These are phyloP conservation scores for Oryza glaberrima DNA, from an alignment of 176 grass and related monocot species.

Conservation along the genomic window DNA sequence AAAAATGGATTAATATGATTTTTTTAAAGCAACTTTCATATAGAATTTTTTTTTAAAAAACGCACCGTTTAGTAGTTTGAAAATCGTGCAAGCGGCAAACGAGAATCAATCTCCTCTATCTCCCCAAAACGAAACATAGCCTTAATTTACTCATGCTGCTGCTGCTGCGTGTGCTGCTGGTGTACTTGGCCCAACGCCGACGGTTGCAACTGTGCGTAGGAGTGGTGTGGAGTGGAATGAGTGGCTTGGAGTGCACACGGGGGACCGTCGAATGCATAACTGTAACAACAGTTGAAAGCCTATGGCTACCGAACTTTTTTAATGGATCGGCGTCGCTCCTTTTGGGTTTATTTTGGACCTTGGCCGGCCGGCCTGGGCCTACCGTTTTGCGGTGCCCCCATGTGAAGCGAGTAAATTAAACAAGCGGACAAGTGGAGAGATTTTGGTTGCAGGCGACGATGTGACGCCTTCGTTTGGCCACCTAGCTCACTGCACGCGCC, in stretches of 20 bases:
- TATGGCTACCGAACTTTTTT: conserved; percentile 22
- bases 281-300: conserved; percentile 37
- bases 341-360: neutral
- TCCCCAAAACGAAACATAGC: too few species aligned
- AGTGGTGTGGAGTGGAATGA: neutral
- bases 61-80: too few species aligned
- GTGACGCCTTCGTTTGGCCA: neutral
- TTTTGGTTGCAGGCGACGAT: conserved; percentile 17
- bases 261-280: conserved; percentile 24
- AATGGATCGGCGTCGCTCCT: neutral
- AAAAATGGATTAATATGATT: too few species aligned
- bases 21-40: too few species aligned
- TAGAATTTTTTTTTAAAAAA: too few species aligned
- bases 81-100: too few species aligned
- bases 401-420: conserved; percentile 57
- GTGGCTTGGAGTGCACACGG: neutral
- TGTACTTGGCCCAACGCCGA: conserved; percentile 5
- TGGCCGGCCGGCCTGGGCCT: neutral
- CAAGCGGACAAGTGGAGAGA: conserved; percentile 36
- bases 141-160: conserved; percentile 16
- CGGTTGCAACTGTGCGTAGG: conserved; percentile 16
- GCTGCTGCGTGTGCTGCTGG: neutral
- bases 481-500: neutral
- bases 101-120: too few species aligned
- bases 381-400: conserved; percentile 28